These are phyloP conservation scores for Atractiella rhizophila DNA, from an alignment of 768 basidiomycete genomes.

Conservation along the genomic window DNA sequence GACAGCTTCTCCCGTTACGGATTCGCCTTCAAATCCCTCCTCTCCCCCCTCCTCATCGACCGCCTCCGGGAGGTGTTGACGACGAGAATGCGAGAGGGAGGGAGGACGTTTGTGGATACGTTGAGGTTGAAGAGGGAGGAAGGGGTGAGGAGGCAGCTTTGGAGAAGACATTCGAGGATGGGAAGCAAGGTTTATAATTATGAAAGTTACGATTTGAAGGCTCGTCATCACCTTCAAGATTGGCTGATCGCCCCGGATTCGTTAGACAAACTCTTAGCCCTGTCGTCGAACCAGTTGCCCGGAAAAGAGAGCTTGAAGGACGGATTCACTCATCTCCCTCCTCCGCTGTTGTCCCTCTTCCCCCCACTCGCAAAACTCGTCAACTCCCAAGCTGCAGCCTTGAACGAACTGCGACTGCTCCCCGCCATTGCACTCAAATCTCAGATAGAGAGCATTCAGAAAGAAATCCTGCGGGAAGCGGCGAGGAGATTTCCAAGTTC, in stretches of 20 bases:
- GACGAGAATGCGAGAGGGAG: no score
- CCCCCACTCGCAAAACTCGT: conserved; percentile 7
- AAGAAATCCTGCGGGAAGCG: background rate
- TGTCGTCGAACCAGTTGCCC: no score
- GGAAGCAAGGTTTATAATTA: no score
- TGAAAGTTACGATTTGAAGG: no score
- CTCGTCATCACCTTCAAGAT: no score
- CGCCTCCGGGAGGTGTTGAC: conserved; percentile 3
- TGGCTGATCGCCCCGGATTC: no score
- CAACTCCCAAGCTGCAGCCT: conserved; percentile 7
- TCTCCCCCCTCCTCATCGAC: conserved; percentile 19
- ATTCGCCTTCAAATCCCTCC: conserved; percentile 51
- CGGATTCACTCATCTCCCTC: background rate
- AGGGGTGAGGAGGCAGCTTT: no score
- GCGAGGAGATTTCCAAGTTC: conserved; percentile 1
- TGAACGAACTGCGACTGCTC: conserved; percentile 11
- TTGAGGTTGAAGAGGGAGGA: no score
- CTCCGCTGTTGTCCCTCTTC: conserved; percentile 3
- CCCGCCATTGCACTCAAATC: conserved; percentile 1
- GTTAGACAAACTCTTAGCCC: no score
- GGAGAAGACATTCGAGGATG: no score
- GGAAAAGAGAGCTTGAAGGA: conserved; percentile 3
- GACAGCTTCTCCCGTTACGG: conserved; percentile 77
- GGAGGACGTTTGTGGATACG: no score
- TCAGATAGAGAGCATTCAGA: background rate